These are phyloP conservation scores for Lachancea meyersii DNA, from an alignment of 805 yeast species.

Conservation along the genomic window DNA sequence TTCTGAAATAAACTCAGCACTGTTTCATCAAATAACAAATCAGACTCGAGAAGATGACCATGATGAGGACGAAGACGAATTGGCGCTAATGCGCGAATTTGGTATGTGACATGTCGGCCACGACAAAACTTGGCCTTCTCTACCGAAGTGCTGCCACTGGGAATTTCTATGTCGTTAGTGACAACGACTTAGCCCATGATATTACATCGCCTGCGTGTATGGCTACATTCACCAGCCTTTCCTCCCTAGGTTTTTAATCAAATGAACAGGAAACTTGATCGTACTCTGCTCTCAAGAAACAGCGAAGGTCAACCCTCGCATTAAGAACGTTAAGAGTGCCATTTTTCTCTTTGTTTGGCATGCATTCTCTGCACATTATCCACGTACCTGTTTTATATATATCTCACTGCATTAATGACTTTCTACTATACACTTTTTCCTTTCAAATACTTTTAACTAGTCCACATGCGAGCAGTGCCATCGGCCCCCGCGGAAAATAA, in stretches of 20 bases:
- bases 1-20: background rate
- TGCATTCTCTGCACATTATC: no score
- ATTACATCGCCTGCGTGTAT: no score
- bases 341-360: no score
- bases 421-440: conserved; percentile 2
- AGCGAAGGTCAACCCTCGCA: background rate
- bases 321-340: no score
- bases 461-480: conserved; percentile 93
- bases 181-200: no score
- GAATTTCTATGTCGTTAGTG: no score
- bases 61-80: conserved; percentile 23
- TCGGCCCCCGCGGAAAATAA: conserved; percentile 96
- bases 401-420: background rate
- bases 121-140: no score
- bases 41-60: conserved; percentile 9
- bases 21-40: background rate
- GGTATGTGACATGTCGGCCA: conserved; percentile 12
- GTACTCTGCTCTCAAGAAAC: background rate
- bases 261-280: no score
- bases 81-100: conserved; percentile 24
- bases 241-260: no score
- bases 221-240: no score
- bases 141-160: no score
- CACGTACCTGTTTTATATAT: no score
- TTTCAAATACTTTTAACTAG: conserved; percentile 47